These are phyloP conservation scores for Immersiella caudata DNA, from an alignment of 495 filamentous ascomycete genomes.

Conservation along the genomic window DNA sequence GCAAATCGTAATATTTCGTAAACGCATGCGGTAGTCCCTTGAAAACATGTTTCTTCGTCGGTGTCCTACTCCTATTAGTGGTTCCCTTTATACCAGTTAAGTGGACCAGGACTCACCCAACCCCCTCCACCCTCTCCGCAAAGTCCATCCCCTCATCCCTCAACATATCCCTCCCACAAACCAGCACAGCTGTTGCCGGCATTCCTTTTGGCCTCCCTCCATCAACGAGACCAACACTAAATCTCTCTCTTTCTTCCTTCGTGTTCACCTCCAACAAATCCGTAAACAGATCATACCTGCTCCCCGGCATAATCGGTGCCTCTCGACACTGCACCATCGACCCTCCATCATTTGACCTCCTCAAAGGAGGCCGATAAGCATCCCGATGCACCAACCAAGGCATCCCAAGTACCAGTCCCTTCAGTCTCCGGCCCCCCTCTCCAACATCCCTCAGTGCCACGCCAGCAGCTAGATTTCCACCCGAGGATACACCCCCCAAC, in stretches of 20 bases:
- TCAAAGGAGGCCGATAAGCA: constrained; percentile 40
- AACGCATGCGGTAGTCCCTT: constrained; percentile 36
- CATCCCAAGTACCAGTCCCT: constrained; percentile 51
- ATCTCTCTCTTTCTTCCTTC: constrained; percentile 34
- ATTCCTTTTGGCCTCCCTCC: constrained; percentile 44
- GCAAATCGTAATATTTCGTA: constrained; percentile 25
- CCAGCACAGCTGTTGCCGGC: constrained; percentile 49
- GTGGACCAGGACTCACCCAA: constrained; percentile 43
- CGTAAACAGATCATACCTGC: constrained; percentile 40
- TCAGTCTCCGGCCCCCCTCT: constrained; percentile 34
- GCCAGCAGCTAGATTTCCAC: constrained; percentile 49
- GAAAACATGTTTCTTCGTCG: constrained; percentile 36
- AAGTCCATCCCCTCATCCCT: constrained; percentile 52
- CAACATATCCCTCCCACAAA: constrained; percentile 51
- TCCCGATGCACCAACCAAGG: constrained; percentile 40
- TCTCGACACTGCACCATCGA: constrained; percentile 46
- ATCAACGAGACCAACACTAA: constrained; percentile 47
- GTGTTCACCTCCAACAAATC: constrained; percentile 32
- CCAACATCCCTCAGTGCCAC: constrained; percentile 39
- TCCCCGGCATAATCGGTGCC: constrained; percentile 43
- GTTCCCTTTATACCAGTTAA: background rate
- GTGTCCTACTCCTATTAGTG: constrained; percentile 20
- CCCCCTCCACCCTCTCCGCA: constrained; percentile 47
- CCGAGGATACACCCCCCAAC: constrained; percentile 53
- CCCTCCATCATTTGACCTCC: constrained; percentile 36